Evolutionary conservation across 768 basidiomycete species (phyloP), one percentile per base, ranked within the genome.

Genomic region (Hygrophoropsis aurantiaca): DNA sequence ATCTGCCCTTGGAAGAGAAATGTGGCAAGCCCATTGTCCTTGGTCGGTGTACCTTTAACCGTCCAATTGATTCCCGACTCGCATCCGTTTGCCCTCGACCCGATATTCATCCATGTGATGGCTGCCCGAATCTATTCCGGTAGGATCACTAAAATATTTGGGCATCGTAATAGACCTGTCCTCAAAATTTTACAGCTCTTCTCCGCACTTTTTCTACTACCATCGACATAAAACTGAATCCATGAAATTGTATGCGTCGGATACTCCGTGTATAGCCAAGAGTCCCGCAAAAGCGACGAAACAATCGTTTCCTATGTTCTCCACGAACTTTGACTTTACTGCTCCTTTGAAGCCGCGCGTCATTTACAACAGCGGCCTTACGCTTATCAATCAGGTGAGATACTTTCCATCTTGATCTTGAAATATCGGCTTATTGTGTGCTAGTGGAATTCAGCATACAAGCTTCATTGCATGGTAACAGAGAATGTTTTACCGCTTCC

Each of bases 181-280:
- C 6, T 41, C 32, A 21, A n/a, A n/a, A n/a, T n/a, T n/a, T n/a
- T n/a, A n/a, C n/a, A 61, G 55, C 26, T 30, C 37, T 24, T 35
- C 25, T 13, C 55, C 65, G 11, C 51, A 60, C 47, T 47, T 79
- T 30, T 69, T 84, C 32, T 68, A 74, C 42, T 88, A 85, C 58
- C 60, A 65, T 37, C 75, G 79, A 11, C 84, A 85, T 32, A 59
- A 72, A n/a, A 63, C 70, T 15, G 62, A 66, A 5, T 78, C 81
- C 4, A 67, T 88, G 49, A 77, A 85, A n/a, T 88, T 85, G 52
- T 84, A 90, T 55, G 65, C 80, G 0, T 60, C 86, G 18, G 69
- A 74, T 40, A 61, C 66, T 4, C 27, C 27, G 27, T 30, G 27
- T 13, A 30, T 13, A 13, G 13, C 27, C 6, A 30, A 7, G 7